A percentile compares a stretch with the other conserved stretches of the same genome.
Conservation (phyloP, 169 alveolate genomes). For the Plasmodium vinckei region DNA sequence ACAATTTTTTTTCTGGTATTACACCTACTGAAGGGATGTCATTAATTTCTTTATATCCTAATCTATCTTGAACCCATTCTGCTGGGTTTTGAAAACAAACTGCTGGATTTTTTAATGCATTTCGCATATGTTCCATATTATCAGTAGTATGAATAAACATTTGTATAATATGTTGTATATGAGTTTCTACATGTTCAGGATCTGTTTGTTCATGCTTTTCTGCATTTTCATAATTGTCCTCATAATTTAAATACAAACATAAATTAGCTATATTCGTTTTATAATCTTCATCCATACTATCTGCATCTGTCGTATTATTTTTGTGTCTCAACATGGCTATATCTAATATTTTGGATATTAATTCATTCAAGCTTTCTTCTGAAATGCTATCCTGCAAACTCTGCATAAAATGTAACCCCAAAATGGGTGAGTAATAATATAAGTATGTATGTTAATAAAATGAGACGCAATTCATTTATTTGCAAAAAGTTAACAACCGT, state of each 20-base stretch:
- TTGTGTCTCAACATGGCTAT: constrained; percentile 3
- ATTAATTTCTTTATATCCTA: constrained; percentile 45
- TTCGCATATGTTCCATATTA: constrained; percentile 49
- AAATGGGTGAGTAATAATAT: background rate
- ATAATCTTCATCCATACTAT: constrained; percentile 5
- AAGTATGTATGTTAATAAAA: background rate
- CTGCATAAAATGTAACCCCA: background rate
- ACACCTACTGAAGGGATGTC: constrained; percentile 45
- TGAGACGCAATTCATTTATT: background rate
- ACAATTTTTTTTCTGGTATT: constrained; percentile 42
- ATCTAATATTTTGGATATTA: constrained; percentile 17
- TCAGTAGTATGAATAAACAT: constrained; percentile 19
- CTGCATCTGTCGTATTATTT: background rate
- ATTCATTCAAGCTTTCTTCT: background rate
- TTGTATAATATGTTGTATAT: constrained; percentile 14
- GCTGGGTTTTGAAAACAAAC: constrained; percentile 45
- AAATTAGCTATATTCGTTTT: constrained; percentile 27
- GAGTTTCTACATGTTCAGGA: constrained; percentile 28
- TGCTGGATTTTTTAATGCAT: constrained; percentile 49
- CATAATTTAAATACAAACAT: constrained; percentile 52
- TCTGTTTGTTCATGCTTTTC: constrained; percentile 38
- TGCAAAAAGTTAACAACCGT: no score
- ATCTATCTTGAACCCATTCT: constrained; percentile 55
- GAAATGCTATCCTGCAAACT: constrained; percentile 16
- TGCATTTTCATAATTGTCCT: constrained; percentile 60